phyloP scores from a whole-genome alignment of 1,284 basidiomycete genomes.

The Pseudozyma flocculosa region DNA sequence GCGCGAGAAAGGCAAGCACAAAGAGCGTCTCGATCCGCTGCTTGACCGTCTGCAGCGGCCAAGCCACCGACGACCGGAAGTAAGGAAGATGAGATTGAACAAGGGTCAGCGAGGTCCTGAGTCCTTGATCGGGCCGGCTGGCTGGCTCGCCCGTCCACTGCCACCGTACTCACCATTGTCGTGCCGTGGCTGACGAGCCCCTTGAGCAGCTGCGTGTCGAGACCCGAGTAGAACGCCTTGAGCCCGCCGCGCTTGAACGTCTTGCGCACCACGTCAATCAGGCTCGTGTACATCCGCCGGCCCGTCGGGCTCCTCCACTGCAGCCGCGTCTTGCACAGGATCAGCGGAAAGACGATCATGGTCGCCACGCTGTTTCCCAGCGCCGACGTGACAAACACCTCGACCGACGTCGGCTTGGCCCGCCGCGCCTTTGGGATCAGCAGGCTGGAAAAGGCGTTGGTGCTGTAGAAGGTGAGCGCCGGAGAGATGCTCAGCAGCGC shows the following conservation, averaged over 20 bases:
- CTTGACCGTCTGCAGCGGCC: constrained; percentile 41
- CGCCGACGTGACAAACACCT: constrained; percentile 61
- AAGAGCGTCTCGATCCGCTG: constrained; percentile 43
- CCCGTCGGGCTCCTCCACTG: constrained; percentile 58
- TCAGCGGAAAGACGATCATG: constrained; percentile 59
- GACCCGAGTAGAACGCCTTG: constrained; percentile 43
- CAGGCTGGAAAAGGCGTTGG: constrained; percentile 40
- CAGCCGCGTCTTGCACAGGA: constrained; percentile 60
- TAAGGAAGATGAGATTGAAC: no score
- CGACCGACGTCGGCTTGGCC: constrained; percentile 39
- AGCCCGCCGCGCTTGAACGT: constrained; percentile 35
- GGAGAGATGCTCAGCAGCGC: constrained; percentile 58
- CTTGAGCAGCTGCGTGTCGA: constrained; percentile 48
- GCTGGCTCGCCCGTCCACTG: no score
- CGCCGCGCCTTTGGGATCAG: constrained; percentile 37
- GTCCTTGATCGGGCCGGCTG: no score
- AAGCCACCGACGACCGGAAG: no score
- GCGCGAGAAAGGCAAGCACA: constrained; percentile 27
- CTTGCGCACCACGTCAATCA: constrained; percentile 45
- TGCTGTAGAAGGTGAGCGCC: constrained; percentile 59
- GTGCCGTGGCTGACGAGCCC: constrained; percentile 45
- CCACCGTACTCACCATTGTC: constrained; percentile 40
- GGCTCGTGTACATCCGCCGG: constrained; percentile 40
- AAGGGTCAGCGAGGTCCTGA: no score
- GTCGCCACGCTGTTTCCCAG: constrained; percentile 60